Conservation (phyloP, 2,329 filamentous ascomycete genomes). For the Clarireedia hainanense region DNA sequence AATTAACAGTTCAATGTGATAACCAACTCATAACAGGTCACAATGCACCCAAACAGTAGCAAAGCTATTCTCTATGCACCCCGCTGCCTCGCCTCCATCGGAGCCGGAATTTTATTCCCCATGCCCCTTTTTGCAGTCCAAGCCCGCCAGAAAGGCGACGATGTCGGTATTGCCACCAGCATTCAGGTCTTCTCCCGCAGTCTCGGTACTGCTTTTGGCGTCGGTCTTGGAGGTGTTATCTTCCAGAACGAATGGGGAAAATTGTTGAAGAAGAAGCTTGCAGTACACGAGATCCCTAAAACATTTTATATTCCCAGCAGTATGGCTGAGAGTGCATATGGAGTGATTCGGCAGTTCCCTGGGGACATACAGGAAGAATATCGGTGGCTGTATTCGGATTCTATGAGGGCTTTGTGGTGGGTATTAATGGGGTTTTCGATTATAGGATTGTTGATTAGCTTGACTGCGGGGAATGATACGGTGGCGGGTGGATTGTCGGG, state of each 20-base stretch:
- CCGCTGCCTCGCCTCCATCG: not conserved
- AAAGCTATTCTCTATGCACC: not conserved
- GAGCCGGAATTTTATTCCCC: not conserved
- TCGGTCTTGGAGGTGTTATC: not conserved
- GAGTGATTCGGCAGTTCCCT: not conserved
- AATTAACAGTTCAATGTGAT: no score
- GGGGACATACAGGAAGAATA: not conserved
- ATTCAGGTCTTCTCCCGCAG: not conserved
- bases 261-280: not conserved
- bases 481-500: no score
- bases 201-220: not conserved
- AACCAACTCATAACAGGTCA: no score
- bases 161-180: not conserved
- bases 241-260: not conserved
- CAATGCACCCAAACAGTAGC: not conserved
- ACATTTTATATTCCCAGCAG: not conserved
- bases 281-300: not conserved
- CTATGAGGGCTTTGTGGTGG: not conserved
- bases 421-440: not conserved
- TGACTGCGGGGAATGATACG: no score
- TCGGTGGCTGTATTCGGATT: not conserved
- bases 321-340: not conserved
- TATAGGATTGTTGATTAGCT: not conserved
- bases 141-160: not conserved
- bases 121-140: not conserved